Percentiles rank a stretch among this genome's conserved stretches.
phyloP scores from a whole-genome alignment of 306 rosid species.

The Cicer cuneatum region DNA sequence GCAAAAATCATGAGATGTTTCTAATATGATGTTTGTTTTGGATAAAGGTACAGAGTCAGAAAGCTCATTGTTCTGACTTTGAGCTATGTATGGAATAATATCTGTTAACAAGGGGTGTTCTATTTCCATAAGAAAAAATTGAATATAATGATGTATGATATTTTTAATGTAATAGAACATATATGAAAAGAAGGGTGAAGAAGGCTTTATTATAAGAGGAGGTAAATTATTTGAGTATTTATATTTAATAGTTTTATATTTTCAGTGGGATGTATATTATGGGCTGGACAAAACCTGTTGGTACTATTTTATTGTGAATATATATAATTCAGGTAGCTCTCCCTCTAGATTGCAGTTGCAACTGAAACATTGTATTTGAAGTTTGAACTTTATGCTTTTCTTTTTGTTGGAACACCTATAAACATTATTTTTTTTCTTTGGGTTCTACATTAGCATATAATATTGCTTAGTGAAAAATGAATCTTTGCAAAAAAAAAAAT shows the following conservation, averaged over 20 bases:
- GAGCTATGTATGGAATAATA: not conserved
- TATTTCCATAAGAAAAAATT: constrained; percentile 38
- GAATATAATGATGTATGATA: constrained; percentile 26
- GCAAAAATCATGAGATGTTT: constrained; percentile 34
- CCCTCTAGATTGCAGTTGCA: constrained; percentile 1
- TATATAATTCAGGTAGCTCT: constrained; percentile 44
- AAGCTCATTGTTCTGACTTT: not conserved
- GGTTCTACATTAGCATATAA: too few relatives aligned
- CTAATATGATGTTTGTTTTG: not conserved
- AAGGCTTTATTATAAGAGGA: constrained; percentile 13
- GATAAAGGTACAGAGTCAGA: not conserved
- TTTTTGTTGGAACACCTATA: not conserved
- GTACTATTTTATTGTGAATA: constrained; percentile 34
- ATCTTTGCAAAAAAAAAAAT: too few relatives aligned
- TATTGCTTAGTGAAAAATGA: too few relatives aligned
- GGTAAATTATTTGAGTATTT: not conserved
- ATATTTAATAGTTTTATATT: constrained; percentile 20
- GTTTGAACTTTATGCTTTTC: not conserved
- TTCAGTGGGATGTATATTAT: constrained; percentile 50
- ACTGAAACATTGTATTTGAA: constrained; percentile 43
- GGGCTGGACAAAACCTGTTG: constrained; percentile 39
- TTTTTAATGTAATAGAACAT: constrained; percentile 41
- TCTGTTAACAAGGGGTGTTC: constrained; percentile 32
- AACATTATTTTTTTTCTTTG: too few relatives aligned
- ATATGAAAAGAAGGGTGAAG: not conserved